Evolutionary conservation across 2,329 filamentous ascomycete genomes (phyloP), one percentile per base, ranked within the genome.

Genomic region (Plenodomus tracheiphilus): DNA sequence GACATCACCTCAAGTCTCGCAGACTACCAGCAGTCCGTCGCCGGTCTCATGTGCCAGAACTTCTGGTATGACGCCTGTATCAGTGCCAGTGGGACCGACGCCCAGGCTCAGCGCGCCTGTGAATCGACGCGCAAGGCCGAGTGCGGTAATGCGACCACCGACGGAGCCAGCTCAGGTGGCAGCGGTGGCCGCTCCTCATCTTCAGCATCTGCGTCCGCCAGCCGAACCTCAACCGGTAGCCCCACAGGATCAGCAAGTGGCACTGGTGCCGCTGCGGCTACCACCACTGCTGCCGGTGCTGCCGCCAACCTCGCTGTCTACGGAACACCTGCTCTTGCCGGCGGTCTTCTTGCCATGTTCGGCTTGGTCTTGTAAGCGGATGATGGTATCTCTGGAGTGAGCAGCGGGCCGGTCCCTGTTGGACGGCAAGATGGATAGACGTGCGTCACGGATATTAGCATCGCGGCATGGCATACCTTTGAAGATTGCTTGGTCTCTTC

Each of bases 11-110:
- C 40, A 16, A 39, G 20, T 35, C 52, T 62, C 51, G 68, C 74
- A 51, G 72, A 76, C 59, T 88, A 85, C 72, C 59, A 71, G 45
- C 73, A 81, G 69, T 83, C 82, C 19, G 73, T 88, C 41, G 83
- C 84, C 36, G 83, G 76, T 71, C 85, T 76, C 69, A 77, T 83
- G 69, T 87, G 85, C 75, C 64, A 37, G 16, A 20, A 78, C 61
- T 72, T 71, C 54, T 81, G 77, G 72, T 82, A 71, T 63, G 58
- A 53, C 34, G 54, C 70, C 47, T 79, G 77, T 60, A 68, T 74
- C 50, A 55, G 53, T 35, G 67, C 62, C 46, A 71, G 74, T 59
- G 70, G 71, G 39, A 59, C 69, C 51, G 70, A 77, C 51, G 54
- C 64, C 34, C 60, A 59, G 15, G 66, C 65, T 44, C 73, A 75